Percentiles rank a stretch among this genome's conserved stretches.
phyloP scores from a whole-genome alignment of 495 filamentous ascomycete species.

The Hypomontagnella submonticulosa region DNA sequence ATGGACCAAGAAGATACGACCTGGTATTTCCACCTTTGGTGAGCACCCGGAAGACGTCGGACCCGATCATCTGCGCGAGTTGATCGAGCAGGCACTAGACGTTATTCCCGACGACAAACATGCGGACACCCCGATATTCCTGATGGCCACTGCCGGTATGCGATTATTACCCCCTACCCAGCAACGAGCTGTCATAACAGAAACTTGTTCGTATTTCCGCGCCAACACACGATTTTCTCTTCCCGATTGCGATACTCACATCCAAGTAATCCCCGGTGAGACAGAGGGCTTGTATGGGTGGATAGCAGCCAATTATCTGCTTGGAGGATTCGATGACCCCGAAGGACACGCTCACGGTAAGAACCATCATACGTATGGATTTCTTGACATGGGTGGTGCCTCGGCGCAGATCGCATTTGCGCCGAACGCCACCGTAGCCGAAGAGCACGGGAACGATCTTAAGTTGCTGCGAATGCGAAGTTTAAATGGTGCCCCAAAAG shows the following conservation, averaged over 20 bases:
- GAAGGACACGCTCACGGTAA: slow-evolving; percentile 78
- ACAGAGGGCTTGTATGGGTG: slow-evolving; percentile 98
- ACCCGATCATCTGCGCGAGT: slow-evolving; percentile 77
- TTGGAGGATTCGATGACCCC: slow-evolving; percentile 92
- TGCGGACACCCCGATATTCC: slow-evolving; percentile 87
- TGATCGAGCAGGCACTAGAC: slow-evolving; percentile 86
- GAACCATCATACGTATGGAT: slow-evolving; percentile 94
- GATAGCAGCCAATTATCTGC: slow-evolving; percentile 96
- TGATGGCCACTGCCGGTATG: slow-evolving; percentile 98
- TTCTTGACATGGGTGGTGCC: slow-evolving; percentile 97
- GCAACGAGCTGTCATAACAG: slow-evolving; percentile 73
- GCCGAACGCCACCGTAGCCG: slow-evolving; percentile 89
- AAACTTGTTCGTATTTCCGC: slow-evolving; percentile 86
- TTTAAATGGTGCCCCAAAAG: slow-evolving; percentile 76
- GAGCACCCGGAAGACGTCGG: slow-evolving; percentile 80
- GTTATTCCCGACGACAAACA: slow-evolving; percentile 82
- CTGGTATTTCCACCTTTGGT: slow-evolving; percentile 92
- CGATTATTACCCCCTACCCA: slow-evolving; percentile 82
- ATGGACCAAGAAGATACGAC: slow-evolving; percentile 94
- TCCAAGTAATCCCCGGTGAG: slow-evolving; percentile 96
- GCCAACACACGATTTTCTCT: slow-evolving; percentile 83
- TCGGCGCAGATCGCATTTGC: slow-evolving; percentile 98
- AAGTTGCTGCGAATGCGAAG: slow-evolving; percentile 86
- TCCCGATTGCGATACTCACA: slow-evolving; percentile 88
- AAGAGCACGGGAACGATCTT: slow-evolving; percentile 90